Evolutionary conservation across 129 eudicot genomes (phyloP).

Genomic region (Heracleum sosnowskyi): DNA sequence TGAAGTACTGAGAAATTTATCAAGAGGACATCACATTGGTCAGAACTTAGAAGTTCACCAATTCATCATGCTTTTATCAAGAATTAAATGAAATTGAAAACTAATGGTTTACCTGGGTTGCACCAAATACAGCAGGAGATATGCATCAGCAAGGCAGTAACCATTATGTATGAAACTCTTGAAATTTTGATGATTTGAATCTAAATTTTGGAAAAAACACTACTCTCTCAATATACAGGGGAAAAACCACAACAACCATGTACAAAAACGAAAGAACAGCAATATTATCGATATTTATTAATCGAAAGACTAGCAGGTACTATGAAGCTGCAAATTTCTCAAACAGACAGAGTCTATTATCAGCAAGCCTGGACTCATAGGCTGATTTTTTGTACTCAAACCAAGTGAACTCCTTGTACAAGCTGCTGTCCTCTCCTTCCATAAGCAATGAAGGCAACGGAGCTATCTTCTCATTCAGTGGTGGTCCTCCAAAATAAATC

Average conservation of each 20-base stretch:
- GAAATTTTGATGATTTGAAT: no score
- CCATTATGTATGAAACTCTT: no score
- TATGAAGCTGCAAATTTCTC: conserved; percentile 41
- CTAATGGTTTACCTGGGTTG: no score
- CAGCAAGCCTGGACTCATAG: conserved; percentile 39
- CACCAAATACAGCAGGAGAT: background rate
- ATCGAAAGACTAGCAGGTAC: background rate
- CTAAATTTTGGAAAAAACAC: background rate
- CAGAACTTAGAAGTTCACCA: background rate
- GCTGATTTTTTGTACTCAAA: conserved; percentile 29
- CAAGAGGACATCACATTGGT: no score
- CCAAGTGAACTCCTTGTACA: conserved; percentile 15
- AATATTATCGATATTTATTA: background rate
- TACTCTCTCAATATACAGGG: background rate
- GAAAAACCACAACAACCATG: background rate
- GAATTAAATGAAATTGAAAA: no score
- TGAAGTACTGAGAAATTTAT: no score
- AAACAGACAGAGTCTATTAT: conserved; percentile 38
- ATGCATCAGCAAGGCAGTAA: no score
- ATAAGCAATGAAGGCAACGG: conserved; percentile 70
- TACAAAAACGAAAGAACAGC: background rate
- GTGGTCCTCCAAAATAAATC: conserved; percentile 97
- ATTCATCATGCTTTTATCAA: no score
- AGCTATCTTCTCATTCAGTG: conserved; percentile 78
- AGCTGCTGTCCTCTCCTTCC: conserved; percentile 40